phyloP scores from a whole-genome alignment of 2,329 filamentous ascomycete genomes.

The Alternaria triticimaculans region DNA sequence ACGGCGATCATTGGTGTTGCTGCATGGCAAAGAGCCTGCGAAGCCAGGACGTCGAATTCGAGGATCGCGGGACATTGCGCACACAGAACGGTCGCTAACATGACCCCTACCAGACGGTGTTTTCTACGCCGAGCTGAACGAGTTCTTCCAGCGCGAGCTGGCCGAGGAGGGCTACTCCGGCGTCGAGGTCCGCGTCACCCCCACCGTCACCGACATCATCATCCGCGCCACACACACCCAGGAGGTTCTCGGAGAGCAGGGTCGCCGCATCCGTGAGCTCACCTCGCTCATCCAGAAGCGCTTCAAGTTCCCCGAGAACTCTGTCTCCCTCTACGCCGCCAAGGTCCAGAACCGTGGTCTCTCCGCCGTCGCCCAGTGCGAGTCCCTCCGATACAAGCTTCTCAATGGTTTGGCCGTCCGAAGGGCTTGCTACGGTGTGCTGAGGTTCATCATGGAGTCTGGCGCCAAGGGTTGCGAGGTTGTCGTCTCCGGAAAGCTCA shows the following conservation, averaged over 20 bases:
- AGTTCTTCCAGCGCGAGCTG: constrained; percentile 99
- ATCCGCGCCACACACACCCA: constrained; percentile 99
- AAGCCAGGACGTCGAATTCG: background rate
- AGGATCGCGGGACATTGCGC: constrained; percentile 19
- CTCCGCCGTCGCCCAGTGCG: constrained; percentile 99
- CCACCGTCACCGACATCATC: constrained; percentile 99
- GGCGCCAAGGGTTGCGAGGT: constrained; percentile 99
- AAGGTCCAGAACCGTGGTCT: constrained; percentile 99
- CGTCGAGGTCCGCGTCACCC: constrained; percentile 99
- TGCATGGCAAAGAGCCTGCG: background rate
- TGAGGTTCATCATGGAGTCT: constrained; percentile 99
- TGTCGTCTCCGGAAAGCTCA: constrained; percentile 98
- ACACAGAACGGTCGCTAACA: constrained; percentile 34
- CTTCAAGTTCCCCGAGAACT: constrained; percentile 99
- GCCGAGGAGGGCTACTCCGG: constrained; percentile 99
- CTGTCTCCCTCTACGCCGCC: constrained; percentile 98
- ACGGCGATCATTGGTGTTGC: background rate
- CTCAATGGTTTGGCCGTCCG: constrained; percentile 99
- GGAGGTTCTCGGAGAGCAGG: constrained; percentile 99
- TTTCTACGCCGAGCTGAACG: constrained; percentile 99
- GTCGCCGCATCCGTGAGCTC: constrained; percentile 99
- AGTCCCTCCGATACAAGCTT: constrained; percentile 99
- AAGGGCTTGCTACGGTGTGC: constrained; percentile 99
- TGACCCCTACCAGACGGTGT: constrained; percentile 74
- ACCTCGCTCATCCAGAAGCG: constrained; percentile 99